These are phyloP conservation scores for Lunularia cruciata DNA, from an alignment of 225 moss, liverwort and hornwort species.

Conservation along the genomic window DNA sequence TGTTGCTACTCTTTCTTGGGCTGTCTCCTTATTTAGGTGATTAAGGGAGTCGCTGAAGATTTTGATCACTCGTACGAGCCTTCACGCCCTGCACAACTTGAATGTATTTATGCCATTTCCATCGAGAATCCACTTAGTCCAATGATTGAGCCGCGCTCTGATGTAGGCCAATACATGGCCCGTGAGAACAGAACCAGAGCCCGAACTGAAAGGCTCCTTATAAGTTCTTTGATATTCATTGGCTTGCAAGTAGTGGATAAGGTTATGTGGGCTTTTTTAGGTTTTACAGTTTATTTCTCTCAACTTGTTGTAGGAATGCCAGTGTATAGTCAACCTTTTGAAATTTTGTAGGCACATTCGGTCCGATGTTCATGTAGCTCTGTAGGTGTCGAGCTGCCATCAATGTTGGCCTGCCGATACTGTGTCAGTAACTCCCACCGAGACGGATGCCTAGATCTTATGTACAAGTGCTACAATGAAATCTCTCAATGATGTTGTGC, in stretches of 20 bases:
- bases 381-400: constrained; percentile 36
- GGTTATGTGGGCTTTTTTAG: constrained; percentile 28
- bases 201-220: constrained; percentile 27
- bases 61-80: constrained; percentile 57
- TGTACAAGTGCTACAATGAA: constrained; percentile 39
- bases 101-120: constrained; percentile 54
- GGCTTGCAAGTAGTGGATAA: constrained; percentile 31
- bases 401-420: constrained; percentile 30
- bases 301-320: constrained; percentile 32
- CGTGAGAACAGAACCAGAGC: constrained; percentile 40
- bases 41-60: constrained; percentile 58
- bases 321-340: constrained; percentile 37
- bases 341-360: constrained; percentile 38
- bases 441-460: constrained; percentile 38
- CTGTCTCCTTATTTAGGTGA: constrained; percentile 45
- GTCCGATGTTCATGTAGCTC: constrained; percentile 29
- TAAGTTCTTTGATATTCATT: constrained; percentile 23
- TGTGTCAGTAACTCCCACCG: constrained; percentile 29
- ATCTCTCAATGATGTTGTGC: constrained; percentile 43
- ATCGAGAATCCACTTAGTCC: constrained; percentile 47
- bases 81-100: constrained; percentile 43
- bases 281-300: constrained; percentile 30
- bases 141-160: constrained; percentile 40
- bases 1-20: constrained; percentile 51
- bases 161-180: constrained; percentile 34